A percentile compares a stretch with the other conserved stretches of the same genome.
These are phyloP conservation scores for Uromyces viciae-fabae DNA, from an alignment of 1,284 basidiomycete species.

Conservation along the genomic window DNA sequence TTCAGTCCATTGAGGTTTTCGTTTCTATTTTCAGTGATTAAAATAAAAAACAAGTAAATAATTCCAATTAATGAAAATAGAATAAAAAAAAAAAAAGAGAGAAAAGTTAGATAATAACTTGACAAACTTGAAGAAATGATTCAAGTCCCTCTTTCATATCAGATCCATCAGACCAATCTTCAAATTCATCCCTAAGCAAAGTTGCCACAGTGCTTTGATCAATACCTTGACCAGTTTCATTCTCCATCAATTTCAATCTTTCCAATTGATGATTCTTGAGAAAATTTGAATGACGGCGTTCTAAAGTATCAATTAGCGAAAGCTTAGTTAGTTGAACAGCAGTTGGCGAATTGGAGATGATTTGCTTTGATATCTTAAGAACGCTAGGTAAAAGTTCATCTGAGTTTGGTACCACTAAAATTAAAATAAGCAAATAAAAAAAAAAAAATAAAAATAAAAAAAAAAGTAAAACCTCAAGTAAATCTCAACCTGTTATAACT, in stretches of 20 bases:
- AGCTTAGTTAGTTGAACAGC: slow-evolving; percentile 72
- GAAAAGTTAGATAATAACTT: neutral
- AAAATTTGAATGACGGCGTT: neutral
- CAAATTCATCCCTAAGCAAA: slow-evolving; percentile 60
- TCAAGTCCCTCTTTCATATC: slow-evolving; percentile 67
- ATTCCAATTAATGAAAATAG: neutral
- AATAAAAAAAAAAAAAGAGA: neutral
- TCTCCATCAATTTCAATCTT: slow-evolving; percentile 60
- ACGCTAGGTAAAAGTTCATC: slow-evolving; percentile 64
- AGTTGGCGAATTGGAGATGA: slow-evolving; percentile 71
- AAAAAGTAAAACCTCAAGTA: neutral
- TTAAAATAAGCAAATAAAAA: no score
- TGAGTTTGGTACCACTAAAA: slow-evolving; percentile 62
- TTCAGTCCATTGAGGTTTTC: slow-evolving; percentile 6
- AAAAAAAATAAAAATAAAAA: neutral
- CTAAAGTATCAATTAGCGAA: slow-evolving; percentile 48
- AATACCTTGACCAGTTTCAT: slow-evolving; percentile 58
- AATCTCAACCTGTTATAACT: neutral
- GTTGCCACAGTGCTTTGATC: slow-evolving; percentile 62
- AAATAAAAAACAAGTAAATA: neutral
- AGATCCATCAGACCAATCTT: slow-evolving; percentile 63
- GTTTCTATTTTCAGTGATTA: neutral
- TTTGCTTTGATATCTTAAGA: slow-evolving; percentile 63
- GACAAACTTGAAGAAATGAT: slow-evolving; percentile 59
- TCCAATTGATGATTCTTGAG: slow-evolving; percentile 51